Percentiles rank a stretch among this genome's conserved stretches.
Conservation (phyloP, 2,329 filamentous ascomycete genomes). For the Ceratocystis cacaofunesta region DNA sequence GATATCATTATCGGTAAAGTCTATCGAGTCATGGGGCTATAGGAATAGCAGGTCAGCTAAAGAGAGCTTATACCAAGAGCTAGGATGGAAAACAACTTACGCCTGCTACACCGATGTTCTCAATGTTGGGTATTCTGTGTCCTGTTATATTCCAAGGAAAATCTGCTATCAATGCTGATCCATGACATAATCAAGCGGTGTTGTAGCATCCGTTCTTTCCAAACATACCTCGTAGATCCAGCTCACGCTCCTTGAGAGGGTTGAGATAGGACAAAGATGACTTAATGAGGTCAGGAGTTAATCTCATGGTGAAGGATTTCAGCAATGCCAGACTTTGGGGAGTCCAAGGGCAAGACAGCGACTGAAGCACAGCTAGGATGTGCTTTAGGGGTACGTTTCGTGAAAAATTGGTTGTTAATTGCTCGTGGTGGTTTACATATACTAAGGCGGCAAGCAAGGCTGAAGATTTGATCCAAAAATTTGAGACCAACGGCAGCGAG, state of each 20-base stretch:
- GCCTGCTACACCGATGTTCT: slow-evolving; percentile 90
- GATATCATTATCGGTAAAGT: slow-evolving; percentile 97
- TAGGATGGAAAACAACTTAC: slow-evolving; percentile 37
- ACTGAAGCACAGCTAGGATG: neutral
- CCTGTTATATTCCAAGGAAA: slow-evolving; percentile 46
- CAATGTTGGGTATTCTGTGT: slow-evolving; percentile 92
- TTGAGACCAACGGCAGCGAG: neutral
- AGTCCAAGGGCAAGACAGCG: neutral
- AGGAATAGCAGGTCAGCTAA: neutral
- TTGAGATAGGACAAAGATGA: slow-evolving; percentile 96
- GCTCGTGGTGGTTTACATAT: neutral
- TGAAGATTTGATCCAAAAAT: slow-evolving; percentile 11
- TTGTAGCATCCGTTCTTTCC: slow-evolving; percentile 97
- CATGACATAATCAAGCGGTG: slow-evolving; percentile 42
- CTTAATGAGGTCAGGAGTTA: slow-evolving; percentile 89
- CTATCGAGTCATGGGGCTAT: slow-evolving; percentile 88
- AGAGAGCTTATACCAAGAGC: neutral
- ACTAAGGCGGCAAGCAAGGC: slow-evolving; percentile 7
- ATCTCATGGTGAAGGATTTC: slow-evolving; percentile 52
- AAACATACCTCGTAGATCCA: slow-evolving; percentile 95
- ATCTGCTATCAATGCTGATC: slow-evolving; percentile 73
- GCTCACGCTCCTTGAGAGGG: slow-evolving; percentile 94
- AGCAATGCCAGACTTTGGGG: neutral
- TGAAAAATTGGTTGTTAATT: neutral
- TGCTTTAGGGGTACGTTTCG: neutral